A percentile compares a stretch with the other conserved stretches of the same genome.
Evolutionary conservation across 805 yeast species (phyloP).

Genomic region (Lipomyces anomalus): DNA sequence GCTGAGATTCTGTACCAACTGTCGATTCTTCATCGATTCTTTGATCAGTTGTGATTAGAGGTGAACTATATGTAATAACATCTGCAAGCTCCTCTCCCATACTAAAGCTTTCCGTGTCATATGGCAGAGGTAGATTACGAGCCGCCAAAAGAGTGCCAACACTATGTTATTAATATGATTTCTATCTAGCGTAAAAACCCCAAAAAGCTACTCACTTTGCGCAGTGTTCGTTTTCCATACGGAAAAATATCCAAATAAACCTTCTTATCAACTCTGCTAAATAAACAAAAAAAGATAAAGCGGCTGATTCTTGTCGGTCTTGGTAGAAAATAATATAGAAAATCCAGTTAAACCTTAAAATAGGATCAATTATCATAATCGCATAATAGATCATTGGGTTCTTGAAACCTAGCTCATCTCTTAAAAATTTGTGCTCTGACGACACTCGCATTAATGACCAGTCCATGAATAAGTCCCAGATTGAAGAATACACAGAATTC

Average conservation of each 20-base stretch:
- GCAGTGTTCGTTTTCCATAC: constrained; percentile 95
- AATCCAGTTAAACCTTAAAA: constrained; percentile 85
- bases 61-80: constrained; percentile 10
- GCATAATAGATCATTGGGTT: constrained; percentile 58
- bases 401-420: constrained; percentile 66
- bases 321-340: constrained; percentile 73
- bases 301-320: constrained; percentile 82
- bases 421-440: constrained; percentile 50
- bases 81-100: constrained; percentile 16
- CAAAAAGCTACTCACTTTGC: no score
- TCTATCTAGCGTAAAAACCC: no score
- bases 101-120: constrained; percentile 40
- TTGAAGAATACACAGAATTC: constrained; percentile 61
- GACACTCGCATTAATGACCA: constrained; percentile 79
- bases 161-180: no score
- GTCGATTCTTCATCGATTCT: neutral
- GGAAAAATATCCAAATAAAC: constrained; percentile 81
- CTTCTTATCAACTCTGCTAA: constrained; percentile 76
- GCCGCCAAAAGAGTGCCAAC: constrained; percentile 81
- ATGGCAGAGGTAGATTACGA: constrained; percentile 81
- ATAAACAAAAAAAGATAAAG: constrained; percentile 77
- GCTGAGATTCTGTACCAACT: neutral
- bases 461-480: constrained; percentile 95
- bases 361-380: constrained; percentile 67
- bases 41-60: constrained; percentile 2